Base-by-base conservation (phyloP, 192 early-diverging fungal genomes). In the Coemansia sp. region DNA sequence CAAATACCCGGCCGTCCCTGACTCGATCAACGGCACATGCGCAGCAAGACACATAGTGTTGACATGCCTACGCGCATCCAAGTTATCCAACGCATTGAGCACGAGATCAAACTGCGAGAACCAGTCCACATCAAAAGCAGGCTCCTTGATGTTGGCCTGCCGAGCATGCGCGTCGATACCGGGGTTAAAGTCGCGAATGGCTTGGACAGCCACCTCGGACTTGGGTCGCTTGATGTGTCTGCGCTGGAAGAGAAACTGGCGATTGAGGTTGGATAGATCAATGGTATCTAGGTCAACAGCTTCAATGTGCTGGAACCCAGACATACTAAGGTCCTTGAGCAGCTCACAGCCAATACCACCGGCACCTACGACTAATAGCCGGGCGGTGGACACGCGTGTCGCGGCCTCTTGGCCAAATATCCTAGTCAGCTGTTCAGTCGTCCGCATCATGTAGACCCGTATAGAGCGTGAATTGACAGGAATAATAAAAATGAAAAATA, bases 291-390 rank as follows among this genome's bases (percentile, higher is more conserved):
- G 86, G 79, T 99, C 98, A 44, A 99, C 86, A 49, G 97, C 89
- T 59, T 90, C 86, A 66, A 99, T 95, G 70, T 88, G 63, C 52
- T 78, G 80, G 78, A 98, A 97, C 27, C 97, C 97, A 20, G 89
- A 86, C 83, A 97, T 76, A 44, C 95, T 92, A 18, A 99, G 87
- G 79, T 97, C 91, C 84, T 99, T 99, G 10, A 99, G 87, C 43
- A 99, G 82, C 77, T 99, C 98, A 85, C 98, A 99, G 47, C 98
- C 98, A 59, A 99, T 99, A 15, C 98, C 98, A 68, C 98, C 98
- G 18, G 93, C 91, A 13, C 93, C 93, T 15, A 94, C 89, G 59
- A 94, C 86, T 54, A 94, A 74, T 33, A 93, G 79, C 2, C 79
- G 83, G 10, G 82, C 72, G 3, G 12, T 36, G 42, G 78, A 29